Base-by-base conservation (phyloP, 257 asterid species). In the Euphrasia confusa region DNA sequence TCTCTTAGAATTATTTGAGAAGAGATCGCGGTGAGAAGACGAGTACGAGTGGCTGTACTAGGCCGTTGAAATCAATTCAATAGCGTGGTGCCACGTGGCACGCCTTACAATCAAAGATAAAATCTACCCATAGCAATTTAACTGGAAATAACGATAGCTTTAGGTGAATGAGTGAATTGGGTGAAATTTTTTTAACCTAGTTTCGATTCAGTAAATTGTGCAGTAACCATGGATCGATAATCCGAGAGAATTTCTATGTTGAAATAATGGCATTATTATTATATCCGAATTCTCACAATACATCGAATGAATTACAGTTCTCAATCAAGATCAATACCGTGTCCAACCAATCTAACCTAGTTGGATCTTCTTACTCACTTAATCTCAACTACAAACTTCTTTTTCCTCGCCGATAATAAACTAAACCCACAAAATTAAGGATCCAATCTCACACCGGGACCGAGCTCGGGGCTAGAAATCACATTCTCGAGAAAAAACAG, bases 361-460 rank as follows among this genome's bases (percentile, higher is more conserved):
- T 70, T 73, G 68, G 78, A 73, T 10, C 5, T 35, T 35, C 7
- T 30, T 48, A 5, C 15, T 15, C 18, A 2, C 30, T 47, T 50
- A 70, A 76, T 68, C 55, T 15, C 55, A 17, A 18, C 62, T 63
- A 44, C 53, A 7, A 37, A 21, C 17, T 27, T 63, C 59, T 7
- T 64, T 54, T 65, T 21, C 27, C 59, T 54, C 21, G 21, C 64
- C 62, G 61, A 64, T 58, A n/a, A 67, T 10, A 49, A 61, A 52
- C 75, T 75, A 74, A 68, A 53, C 57, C 73, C 75, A 72, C 82
- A 80, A 81, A 83, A 81, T 54, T 61, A 62, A 30, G 26, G 54
- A 32, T 42, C 65, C 52, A 56, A 54, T 37, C 37, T 4, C 37
- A 14, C 27, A 54, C n/a, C n/a, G 26, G 26, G 59, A 54, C 24